Conservation (phyloP, 2,329 filamentous ascomycete genomes). For the Sarocladium strictum region DNA sequence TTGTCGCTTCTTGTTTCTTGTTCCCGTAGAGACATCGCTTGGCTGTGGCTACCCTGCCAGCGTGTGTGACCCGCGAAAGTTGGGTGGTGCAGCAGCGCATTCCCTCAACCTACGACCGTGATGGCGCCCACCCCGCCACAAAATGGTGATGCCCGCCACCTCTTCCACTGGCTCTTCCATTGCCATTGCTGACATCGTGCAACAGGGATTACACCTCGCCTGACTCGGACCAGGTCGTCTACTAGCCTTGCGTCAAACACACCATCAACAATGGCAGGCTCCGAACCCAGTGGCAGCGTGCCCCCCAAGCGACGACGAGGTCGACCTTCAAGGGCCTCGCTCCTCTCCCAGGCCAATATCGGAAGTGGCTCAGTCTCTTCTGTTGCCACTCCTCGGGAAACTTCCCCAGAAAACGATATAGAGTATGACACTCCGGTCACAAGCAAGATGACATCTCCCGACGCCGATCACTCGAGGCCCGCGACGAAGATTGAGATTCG, state of each 20-base stretch:
- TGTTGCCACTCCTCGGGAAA: constrained; percentile 22
- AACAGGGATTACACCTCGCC: neutral
- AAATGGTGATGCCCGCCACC: neutral
- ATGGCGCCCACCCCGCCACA: constrained; percentile 5
- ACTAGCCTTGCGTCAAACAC: neutral
- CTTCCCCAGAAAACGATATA: constrained; percentile 22
- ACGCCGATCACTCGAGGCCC: constrained; percentile 16
- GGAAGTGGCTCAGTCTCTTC: constrained; percentile 26
- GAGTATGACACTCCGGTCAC: constrained; percentile 30
- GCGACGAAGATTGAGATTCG: constrained; percentile 22
- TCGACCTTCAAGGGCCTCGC: neutral
- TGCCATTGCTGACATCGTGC: neutral
- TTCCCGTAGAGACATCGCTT: too few species aligned
- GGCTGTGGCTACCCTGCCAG: neutral
- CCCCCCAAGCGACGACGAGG: neutral
- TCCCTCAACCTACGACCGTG: neutral
- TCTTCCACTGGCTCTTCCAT: neutral
- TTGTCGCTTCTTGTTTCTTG: too few species aligned
- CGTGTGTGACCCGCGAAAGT: neutral
- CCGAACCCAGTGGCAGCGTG: neutral
- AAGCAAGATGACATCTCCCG: constrained; percentile 29
- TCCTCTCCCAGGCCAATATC: neutral
- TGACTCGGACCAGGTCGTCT: neutral
- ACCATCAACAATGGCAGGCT: neutral
- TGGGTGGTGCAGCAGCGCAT: neutral